Conservation (phyloP, 2,329 filamentous ascomycete species). For the Zopfia rhizophila region DNA sequence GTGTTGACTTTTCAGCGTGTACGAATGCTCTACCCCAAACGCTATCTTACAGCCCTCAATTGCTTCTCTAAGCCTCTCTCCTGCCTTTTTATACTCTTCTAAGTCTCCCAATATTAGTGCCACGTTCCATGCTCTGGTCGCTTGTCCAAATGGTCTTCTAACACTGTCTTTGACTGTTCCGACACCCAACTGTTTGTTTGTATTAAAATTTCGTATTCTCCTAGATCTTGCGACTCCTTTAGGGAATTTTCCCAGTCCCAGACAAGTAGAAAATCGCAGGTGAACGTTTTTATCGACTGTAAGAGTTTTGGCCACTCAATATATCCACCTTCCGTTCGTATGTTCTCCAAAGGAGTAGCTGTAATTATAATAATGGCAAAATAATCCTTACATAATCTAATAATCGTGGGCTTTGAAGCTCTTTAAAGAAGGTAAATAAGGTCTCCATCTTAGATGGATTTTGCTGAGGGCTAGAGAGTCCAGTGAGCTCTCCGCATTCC, state of each 20-base stretch:
- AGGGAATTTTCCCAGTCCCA: too few species aligned
- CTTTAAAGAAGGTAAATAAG: conserved; percentile 15
- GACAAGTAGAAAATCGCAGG: too few species aligned
- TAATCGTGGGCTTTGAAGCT: conserved; percentile 20
- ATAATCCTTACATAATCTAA: conserved; percentile 12
- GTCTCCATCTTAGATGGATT: conserved; percentile 14
- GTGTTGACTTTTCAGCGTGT: conserved; percentile 6
- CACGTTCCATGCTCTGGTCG: neutral
- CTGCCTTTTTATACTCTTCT: conserved; percentile 3
- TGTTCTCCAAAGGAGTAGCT: conserved; percentile 6
- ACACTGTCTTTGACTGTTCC: neutral
- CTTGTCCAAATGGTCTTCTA: conserved; percentile 1
- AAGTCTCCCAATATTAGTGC: too few species aligned
- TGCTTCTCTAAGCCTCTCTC: conserved; percentile 1
- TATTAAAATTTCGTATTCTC: conserved; percentile 1
- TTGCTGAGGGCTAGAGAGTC: conserved; percentile 20
- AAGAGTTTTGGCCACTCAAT: too few species aligned
- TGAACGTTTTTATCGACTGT: too few species aligned
- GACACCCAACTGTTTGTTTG: neutral
- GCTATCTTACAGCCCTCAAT: neutral
- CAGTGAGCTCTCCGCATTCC: conserved; percentile 3
- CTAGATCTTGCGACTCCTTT: conserved; percentile 1
- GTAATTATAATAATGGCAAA: conserved; percentile 13
- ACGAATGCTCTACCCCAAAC: conserved; percentile 1
- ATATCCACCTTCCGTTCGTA: too few species aligned